phyloP scores from a whole-genome alignment of 1,284 basidiomycete species.

The Singerocomus inundabilis region DNA sequence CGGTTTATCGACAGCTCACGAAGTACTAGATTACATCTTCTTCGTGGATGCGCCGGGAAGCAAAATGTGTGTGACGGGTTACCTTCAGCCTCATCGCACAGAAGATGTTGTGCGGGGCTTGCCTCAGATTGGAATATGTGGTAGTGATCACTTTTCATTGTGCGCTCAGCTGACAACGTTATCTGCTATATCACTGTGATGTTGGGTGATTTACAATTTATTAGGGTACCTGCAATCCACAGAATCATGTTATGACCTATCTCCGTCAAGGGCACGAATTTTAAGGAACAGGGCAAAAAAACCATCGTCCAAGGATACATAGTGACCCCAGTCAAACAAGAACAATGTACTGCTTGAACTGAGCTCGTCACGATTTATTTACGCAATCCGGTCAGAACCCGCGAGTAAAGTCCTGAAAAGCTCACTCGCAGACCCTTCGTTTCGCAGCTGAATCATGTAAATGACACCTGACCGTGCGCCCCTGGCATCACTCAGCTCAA shows the following conservation, averaged over 20 bases:
- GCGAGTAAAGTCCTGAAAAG: constrained; percentile 86
- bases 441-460: constrained; percentile 95
- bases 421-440: constrained; percentile 82
- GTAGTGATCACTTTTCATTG: constrained; percentile 86
- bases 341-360: neutral
- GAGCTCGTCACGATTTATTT: neutral
- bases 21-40: constrained; percentile 80
- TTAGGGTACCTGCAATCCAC: constrained; percentile 13
- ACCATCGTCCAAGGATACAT: neutral
- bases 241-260: neutral
- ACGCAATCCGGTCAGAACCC: constrained; percentile 71
- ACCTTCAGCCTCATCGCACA: constrained; percentile 66
- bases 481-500: constrained; percentile 85
- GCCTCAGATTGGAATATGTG: constrained; percentile 77
- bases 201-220: constrained; percentile 3
- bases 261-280: neutral
- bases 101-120: constrained; percentile 71
- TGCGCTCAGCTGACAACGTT: constrained; percentile 47
- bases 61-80: constrained; percentile 49
- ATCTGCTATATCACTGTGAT: constrained; percentile 14
- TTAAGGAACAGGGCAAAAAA: neutral
- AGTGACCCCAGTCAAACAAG: neutral
- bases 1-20: constrained; percentile 6
- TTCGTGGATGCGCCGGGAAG: constrained; percentile 47
- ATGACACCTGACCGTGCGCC: constrained; percentile 92